Evolutionary conservation across 2,329 filamentous ascomycete species (phyloP), one percentile per base, ranked within the genome.

Genomic region (Paraconiothyrium brasiliense): DNA sequence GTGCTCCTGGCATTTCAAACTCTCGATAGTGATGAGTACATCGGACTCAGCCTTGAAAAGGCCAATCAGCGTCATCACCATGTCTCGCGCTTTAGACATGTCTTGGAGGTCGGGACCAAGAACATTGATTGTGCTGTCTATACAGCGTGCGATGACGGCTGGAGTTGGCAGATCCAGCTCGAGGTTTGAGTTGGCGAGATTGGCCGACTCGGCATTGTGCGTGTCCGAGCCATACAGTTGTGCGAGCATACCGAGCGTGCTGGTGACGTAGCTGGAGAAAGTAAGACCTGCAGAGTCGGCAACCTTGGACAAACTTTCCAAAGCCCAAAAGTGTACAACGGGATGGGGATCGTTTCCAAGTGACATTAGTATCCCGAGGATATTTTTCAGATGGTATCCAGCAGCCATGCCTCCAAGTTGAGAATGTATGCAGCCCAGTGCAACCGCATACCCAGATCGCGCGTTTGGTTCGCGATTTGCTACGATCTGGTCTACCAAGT

Each of bases 391-490:
- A 76, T 99, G 95, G 71, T 95, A 93, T 3, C 94, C 93, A 58
- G 95, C 95, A 57, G 95, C 95, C 94, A 99, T 98, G 59, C 95
- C 94, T 60, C 95, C 96, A 37, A 99, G 92, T 76, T 97, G 93
- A 20, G 93, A 92, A 79, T 99, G 94, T 55, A 99, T 98, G 59
- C 91, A 92, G 9, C 95, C 95, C 34, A 99, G 82, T 13, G 95
- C 93, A 83, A 96, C 92, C 16, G 96, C 95, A 79, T 94, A 99
- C 11, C 95, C 95, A 48, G 96, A 94, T 76, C 95, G 89, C 41
- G 93, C 93, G 76, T 92, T 94, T 0, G 95, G 95, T 76, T 99
- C 95, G 58, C 94, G 87, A 77, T 99, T 97, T 48, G 90, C 87
- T 6, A 99, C 93, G 65, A 99, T 97, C 1, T 92, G 97, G 72